Percentiles rank a stretch among this genome's conserved stretches.
phyloP scores from a whole-genome alignment of 2,329 filamentous ascomycete genomes.

The Stagonosporopsis cucurbitacearum region DNA sequence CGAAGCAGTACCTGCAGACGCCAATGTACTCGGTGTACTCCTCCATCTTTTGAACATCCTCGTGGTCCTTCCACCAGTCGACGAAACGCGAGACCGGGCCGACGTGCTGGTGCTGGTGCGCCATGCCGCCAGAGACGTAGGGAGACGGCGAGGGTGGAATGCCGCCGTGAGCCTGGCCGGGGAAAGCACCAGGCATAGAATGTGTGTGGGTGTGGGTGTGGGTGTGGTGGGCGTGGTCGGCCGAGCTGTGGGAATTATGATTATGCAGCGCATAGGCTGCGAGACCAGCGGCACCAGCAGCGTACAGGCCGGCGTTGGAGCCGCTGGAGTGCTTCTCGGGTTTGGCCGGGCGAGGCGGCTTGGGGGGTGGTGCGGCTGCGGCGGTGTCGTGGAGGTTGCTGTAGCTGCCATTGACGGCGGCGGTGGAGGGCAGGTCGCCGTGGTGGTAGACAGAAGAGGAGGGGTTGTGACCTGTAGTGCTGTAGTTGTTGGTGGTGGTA shows the following conservation, averaged over 20 bases:
- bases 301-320: constrained; percentile 54
- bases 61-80: constrained; percentile 68
- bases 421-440: constrained; percentile 32
- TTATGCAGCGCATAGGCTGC: constrained; percentile 56
- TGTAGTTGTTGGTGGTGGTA: no score
- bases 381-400: constrained; percentile 39
- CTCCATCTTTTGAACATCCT: constrained; percentile 70
- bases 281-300: constrained; percentile 55
- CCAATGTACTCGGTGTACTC: constrained; percentile 72
- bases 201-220: constrained; percentile 43
- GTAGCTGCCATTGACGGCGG: constrained; percentile 43
- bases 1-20: constrained; percentile 70
- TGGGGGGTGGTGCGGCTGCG: constrained; percentile 37
- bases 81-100: constrained; percentile 63
- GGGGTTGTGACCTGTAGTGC: neutral
- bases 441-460: constrained; percentile 40
- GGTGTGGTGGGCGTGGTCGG: constrained; percentile 30
- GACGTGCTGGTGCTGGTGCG: constrained; percentile 59
- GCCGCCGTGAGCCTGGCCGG: constrained; percentile 29
- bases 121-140: constrained; percentile 48
- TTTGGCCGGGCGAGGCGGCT: constrained; percentile 47
- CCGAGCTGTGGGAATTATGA: constrained; percentile 40
- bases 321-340: constrained; percentile 54
- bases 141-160: constrained; percentile 25
- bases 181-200: constrained; percentile 40